These are phyloP conservation scores for Fagopyrum esculentum DNA, from an alignment of 148 eudicot species.

Conservation along the genomic window DNA sequence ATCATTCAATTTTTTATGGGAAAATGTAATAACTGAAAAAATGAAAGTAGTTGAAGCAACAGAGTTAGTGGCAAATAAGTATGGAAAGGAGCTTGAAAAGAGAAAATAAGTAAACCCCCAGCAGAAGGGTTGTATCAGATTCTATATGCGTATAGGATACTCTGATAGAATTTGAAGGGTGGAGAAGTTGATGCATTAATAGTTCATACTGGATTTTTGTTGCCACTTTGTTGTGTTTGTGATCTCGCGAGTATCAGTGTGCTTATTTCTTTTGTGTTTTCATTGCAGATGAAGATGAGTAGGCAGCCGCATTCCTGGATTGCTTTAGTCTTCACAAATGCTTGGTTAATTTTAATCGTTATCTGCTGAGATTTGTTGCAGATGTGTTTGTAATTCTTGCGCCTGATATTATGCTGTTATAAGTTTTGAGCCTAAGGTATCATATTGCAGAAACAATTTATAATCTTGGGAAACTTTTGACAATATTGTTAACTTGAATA, in stretches of 20 bases:
- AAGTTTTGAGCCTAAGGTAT: not conserved
- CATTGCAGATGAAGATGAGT: constrained; percentile 16
- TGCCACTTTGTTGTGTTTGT: not conserved
- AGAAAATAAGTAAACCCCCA: too few species aligned
- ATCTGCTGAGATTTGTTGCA: constrained; percentile 3
- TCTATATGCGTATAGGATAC: not conserved
- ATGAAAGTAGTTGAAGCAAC: too few species aligned
- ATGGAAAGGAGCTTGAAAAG: too few species aligned
- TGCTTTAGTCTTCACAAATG: not conserved
- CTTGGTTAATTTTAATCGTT: not conserved
- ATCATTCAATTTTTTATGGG: too few species aligned
- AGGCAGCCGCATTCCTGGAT: not conserved
- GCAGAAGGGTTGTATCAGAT: too few species aligned
- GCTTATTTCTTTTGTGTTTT: not conserved
- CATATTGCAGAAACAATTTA: constrained; percentile 6
- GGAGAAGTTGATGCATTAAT: not conserved
- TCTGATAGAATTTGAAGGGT: not conserved
- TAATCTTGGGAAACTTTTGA: not conserved
- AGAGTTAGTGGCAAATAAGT: too few species aligned
- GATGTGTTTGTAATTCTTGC: not conserved
- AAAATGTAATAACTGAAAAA: too few species aligned
- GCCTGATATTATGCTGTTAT: not conserved
- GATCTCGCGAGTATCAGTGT: not conserved
- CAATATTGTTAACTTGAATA: not conserved
- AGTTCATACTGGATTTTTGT: not conserved